Percentiles rank a stretch among this genome's conserved stretches.
These are phyloP conservation scores for Aspergillus unguis DNA, from an alignment of 2,329 filamentous ascomycete genomes.

Conservation along the genomic window DNA sequence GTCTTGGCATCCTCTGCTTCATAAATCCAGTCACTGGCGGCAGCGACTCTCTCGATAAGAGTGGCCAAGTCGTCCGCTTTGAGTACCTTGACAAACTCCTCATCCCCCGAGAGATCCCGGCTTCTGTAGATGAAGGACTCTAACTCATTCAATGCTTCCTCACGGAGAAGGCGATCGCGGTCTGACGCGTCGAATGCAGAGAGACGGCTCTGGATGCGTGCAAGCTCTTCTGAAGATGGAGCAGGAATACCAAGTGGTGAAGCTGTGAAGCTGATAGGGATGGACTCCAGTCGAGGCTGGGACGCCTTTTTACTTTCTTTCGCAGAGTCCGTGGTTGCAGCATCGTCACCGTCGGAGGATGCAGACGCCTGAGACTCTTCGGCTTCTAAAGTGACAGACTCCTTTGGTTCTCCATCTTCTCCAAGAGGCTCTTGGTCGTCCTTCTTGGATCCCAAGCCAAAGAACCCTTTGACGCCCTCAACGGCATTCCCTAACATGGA, in stretches of 20 bases:
- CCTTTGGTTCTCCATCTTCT: constrained; percentile 55
- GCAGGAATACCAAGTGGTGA: constrained; percentile 44
- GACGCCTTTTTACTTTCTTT: constrained; percentile 41
- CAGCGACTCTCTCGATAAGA: constrained; percentile 66
- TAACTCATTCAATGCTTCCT: constrained; percentile 88
- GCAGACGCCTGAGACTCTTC: constrained; percentile 48
- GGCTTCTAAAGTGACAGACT: constrained; percentile 45
- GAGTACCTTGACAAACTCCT: constrained; percentile 68
- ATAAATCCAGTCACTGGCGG: constrained; percentile 85
- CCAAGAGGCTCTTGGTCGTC: constrained; percentile 70
- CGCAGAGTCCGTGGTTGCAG: constrained; percentile 50
- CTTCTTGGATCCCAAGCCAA: constrained; percentile 90
- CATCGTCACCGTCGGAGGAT: constrained; percentile 42
- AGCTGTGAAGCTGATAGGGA: constrained; percentile 51
- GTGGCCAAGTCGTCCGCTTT: constrained; percentile 63
- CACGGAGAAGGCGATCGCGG: constrained; percentile 67
- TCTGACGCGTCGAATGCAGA: constrained; percentile 85
- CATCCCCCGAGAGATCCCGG: constrained; percentile 75
- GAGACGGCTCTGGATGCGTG: constrained; percentile 66
- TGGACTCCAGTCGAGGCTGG: constrained; percentile 50
- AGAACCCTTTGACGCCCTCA: constrained; percentile 92
- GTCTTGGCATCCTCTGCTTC: constrained; percentile 74
- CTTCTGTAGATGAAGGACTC: constrained; percentile 89
- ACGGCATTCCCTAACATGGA: constrained; percentile 77
- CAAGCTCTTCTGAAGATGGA: constrained; percentile 35